Evolutionary conservation across 805 yeast species (phyloP).

Genomic region (Monosporozyma aerobia): DNA sequence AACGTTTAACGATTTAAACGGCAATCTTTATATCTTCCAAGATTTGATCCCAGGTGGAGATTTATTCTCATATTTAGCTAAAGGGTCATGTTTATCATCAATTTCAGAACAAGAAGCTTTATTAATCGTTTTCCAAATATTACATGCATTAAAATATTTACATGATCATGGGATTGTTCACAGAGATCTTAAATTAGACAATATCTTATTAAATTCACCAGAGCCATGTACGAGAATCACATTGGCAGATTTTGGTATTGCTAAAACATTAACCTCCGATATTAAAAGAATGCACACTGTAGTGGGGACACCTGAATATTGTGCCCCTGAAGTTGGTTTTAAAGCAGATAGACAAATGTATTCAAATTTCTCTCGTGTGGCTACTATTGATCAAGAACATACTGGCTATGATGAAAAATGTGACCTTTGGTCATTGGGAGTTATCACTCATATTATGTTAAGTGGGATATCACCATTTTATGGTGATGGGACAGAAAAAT

Average conservation of each 20-base stretch:
- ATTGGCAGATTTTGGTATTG: constrained; percentile 63
- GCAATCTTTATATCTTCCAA: constrained; percentile 37
- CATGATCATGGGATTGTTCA: constrained; percentile 50
- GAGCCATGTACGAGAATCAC: constrained; percentile 44
- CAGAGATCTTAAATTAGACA: constrained; percentile 59
- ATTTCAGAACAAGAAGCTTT: constrained; percentile 48
- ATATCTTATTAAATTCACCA: constrained; percentile 47
- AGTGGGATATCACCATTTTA: constrained; percentile 61
- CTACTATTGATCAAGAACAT: constrained; percentile 16
- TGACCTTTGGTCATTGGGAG: constrained; percentile 65
- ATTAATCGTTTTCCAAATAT: constrained; percentile 45
- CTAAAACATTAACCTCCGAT: constrained; percentile 27
- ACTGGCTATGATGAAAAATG: constrained; percentile 47
- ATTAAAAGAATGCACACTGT: constrained; percentile 38
- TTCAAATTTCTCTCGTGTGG: constrained; percentile 21
- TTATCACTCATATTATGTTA: constrained; percentile 47
- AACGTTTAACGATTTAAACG: constrained; percentile 19
- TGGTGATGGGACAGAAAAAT: constrained; percentile 35
- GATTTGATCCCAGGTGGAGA: constrained; percentile 51
- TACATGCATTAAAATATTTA: constrained; percentile 46
- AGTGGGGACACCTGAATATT: constrained; percentile 60
- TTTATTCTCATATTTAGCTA: constrained; percentile 44
- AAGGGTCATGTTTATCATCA: constrained; percentile 32
- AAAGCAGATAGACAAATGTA: constrained; percentile 26
- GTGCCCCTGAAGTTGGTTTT: constrained; percentile 63